Evolutionary conservation across 768 basidiomycete species (phyloP).

Genomic region (Pulveroboletus sp.): DNA sequence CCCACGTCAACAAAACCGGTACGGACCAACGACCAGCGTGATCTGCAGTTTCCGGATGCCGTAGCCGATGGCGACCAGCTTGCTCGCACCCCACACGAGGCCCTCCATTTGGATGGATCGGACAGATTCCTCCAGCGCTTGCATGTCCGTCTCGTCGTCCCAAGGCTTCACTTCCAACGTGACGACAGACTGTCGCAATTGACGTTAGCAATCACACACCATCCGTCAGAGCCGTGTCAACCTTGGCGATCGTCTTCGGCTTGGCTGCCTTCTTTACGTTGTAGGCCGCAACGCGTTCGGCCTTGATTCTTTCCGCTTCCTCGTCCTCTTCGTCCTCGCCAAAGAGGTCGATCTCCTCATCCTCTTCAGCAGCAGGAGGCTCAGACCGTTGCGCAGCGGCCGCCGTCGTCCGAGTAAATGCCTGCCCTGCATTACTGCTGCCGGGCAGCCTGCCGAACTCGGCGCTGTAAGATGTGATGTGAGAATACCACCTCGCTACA

Average conservation of each 20-base stretch:
- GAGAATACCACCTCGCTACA: slow-evolving; percentile 87
- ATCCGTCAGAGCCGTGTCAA: slow-evolving; percentile 27
- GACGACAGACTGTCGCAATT: slow-evolving; percentile 79
- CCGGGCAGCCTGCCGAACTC: slow-evolving; percentile 80
- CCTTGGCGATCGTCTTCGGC: slow-evolving; percentile 85
- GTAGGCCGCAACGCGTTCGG: slow-evolving; percentile 90
- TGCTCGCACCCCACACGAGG: slow-evolving; percentile 93
- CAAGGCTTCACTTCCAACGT: slow-evolving; percentile 98
- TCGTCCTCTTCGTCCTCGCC: slow-evolving; percentile 79
- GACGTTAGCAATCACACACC: slow-evolving; percentile 9
- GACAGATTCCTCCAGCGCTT: slow-evolving; percentile 72
- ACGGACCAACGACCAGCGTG: slow-evolving; percentile 53
- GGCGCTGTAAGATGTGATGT: slow-evolving; percentile 81
- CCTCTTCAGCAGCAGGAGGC: slow-evolving; percentile 44
- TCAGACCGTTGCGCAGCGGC: slow-evolving; percentile 40
- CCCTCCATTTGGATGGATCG: slow-evolving; percentile 85
- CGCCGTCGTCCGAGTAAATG: slow-evolving; percentile 61
- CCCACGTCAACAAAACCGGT: not conserved
- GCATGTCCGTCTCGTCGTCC: slow-evolving; percentile 99
- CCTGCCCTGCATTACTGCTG: slow-evolving; percentile 75
- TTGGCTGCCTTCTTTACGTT: slow-evolving; percentile 90
- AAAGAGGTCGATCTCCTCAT: slow-evolving; percentile 82
- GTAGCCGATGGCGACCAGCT: slow-evolving; percentile 89
- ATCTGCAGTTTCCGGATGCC: slow-evolving; percentile 91
- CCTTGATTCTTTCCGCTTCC: slow-evolving; percentile 84